A percentile compares a stretch with the other conserved stretches of the same genome.
phyloP scores from a whole-genome alignment of 2,329 filamentous ascomycete species.

The Ceratocystiopsis brevicomis region DNA sequence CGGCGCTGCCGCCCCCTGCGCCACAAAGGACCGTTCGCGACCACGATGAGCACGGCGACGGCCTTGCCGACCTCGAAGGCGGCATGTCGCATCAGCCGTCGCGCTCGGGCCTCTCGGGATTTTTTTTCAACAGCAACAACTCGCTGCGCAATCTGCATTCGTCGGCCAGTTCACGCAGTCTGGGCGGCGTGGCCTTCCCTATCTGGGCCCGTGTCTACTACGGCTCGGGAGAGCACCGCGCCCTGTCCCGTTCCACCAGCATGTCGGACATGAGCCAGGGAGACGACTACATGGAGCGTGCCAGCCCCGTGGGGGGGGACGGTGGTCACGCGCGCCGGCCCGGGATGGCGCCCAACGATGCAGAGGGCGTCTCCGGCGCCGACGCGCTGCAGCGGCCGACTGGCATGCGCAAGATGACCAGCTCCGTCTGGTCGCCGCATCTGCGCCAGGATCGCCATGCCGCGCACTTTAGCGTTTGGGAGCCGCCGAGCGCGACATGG shows the following conservation, averaged over 20 bases:
- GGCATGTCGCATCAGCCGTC: slow-evolving; percentile 32
- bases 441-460: slow-evolving; percentile 43
- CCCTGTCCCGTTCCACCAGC: slow-evolving; percentile 28
- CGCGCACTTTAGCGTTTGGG: slow-evolving; percentile 45
- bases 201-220: slow-evolving; percentile 51
- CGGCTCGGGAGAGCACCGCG: slow-evolving; percentile 41
- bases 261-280: slow-evolving; percentile 15
- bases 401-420: slow-evolving; percentile 27
- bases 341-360: too few relatives aligned
- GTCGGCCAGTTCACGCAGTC: slow-evolving; percentile 25
- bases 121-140: slow-evolving; percentile 23
- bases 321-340: too few relatives aligned
- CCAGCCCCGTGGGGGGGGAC: too few relatives aligned
- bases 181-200: slow-evolving; percentile 27
- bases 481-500: slow-evolving; percentile 48
- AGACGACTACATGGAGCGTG: not conserved
- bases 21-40: slow-evolving; percentile 28
- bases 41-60: slow-evolving; percentile 45
- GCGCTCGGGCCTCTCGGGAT: slow-evolving; percentile 30
- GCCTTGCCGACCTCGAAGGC: slow-evolving; percentile 36
- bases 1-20: slow-evolving; percentile 17
- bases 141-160: slow-evolving; percentile 33
- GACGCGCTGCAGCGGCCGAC: slow-evolving; percentile 12
- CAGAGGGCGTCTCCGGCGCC: too few relatives aligned
- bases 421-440: slow-evolving; percentile 57